phyloP scores from a whole-genome alignment of 441 rosid genomes.

The Pelargonium australe region DNA sequence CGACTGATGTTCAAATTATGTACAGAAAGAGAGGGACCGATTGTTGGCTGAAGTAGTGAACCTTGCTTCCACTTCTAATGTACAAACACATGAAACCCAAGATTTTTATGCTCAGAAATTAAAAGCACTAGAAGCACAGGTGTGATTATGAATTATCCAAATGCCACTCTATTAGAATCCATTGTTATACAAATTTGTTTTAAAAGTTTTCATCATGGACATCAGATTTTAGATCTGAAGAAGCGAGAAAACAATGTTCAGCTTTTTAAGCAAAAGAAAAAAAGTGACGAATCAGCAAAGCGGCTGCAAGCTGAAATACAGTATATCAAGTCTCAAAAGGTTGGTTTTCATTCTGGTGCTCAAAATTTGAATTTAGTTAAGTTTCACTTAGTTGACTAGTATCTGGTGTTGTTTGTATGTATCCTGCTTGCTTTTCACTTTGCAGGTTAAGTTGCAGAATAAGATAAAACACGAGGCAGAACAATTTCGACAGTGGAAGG shows the following conservation, averaged over 20 bases:
- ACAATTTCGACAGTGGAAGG: conserved; percentile 91
- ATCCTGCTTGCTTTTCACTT: conserved; percentile 11
- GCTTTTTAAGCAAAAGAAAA: conserved; percentile 54
- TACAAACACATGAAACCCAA: conserved; percentile 37
- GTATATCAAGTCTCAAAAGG: conserved; percentile 61
- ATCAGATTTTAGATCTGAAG: conserved; percentile 51
- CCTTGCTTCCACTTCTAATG: conserved; percentile 50
- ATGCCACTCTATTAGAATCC: conserved; percentile 6
- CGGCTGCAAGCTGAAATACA: conserved; percentile 62
- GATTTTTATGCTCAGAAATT: conserved; percentile 50
- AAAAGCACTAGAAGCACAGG: conserved; percentile 62
- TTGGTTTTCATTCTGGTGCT: conserved; percentile 20
- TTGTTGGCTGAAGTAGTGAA: conserved; percentile 50
- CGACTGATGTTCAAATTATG: conserved; percentile 17
- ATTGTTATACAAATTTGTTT: conserved; percentile 13
- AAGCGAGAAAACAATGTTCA: conserved; percentile 61
- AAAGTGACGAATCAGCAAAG: conserved; percentile 57
- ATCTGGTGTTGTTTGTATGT: conserved; percentile 7
- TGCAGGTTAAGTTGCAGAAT: conserved; percentile 83
- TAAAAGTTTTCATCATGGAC: background rate
- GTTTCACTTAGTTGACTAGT: conserved; percentile 1
- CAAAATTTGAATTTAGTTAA: background rate
- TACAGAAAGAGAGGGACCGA: conserved; percentile 55
- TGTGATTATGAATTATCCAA: conserved; percentile 16
- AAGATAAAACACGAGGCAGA: conserved; percentile 91